Evolutionary conservation across 495 filamentous ascomycete genomes (phyloP), one percentile per base, ranked within the genome.

Genomic region (Amorphotheca resinae): DNA sequence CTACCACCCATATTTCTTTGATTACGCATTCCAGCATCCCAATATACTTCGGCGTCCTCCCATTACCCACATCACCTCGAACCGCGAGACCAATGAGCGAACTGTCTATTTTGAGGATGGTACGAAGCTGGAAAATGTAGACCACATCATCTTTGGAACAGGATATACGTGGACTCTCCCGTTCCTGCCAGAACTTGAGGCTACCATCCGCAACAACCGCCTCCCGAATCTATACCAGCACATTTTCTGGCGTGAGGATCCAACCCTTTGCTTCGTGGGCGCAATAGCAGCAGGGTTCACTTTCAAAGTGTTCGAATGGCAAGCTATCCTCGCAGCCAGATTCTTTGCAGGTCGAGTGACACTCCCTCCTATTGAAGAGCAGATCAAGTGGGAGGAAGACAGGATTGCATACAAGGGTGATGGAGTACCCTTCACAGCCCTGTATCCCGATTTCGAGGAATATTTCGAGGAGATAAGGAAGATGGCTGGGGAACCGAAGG

Each of bases 131-230:
- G 48, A 62, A 0, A 52, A 64, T 3, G 67, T 76, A 5, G 73
- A 79, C 50, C 49, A 73, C 47, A 64, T 79, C 35, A 68, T 77
- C 41, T 70, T 79, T 38, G 73, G 68, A 15, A 76, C 73, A 0
- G 73, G 74, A 0, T 77, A 74, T 48, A 63, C 56, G 17, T 76
- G 69, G 70, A 69, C 67, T 1, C 33, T 75, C 2, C 74, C 72
- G 4, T 77, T 74, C 48, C 43, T 75, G 2, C 72, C 72, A 0
- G 48, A 67, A 20, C 54, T 76, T 0, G 52, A 57, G 1, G 12
- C 28, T 11, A 51, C 48, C 16, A 63, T 69, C 1, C 56, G 65
- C 8, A 74, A 72, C 39, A 75, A 75, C 37, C 64, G 73, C 0
- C 60, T 76, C 0, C 70, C 69, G 2, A 65, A 67, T 46, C 52